Percentiles rank a stretch among this genome's conserved stretches.
These are phyloP conservation scores for Penicilliopsis zonata DNA, from an alignment of 495 filamentous ascomycete genomes.

Conservation along the genomic window DNA sequence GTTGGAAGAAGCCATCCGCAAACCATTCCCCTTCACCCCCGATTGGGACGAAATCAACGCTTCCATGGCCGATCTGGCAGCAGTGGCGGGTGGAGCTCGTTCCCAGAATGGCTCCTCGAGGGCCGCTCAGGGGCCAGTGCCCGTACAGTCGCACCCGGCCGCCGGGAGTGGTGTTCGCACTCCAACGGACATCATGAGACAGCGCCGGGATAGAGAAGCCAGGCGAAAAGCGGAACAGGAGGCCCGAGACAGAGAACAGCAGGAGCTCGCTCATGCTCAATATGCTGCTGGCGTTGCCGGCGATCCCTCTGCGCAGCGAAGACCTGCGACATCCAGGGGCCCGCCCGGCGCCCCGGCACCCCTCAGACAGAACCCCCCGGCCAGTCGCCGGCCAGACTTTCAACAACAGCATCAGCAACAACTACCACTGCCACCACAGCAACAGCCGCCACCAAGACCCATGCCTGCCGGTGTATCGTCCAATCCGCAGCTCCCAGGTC, in stretches of 20 bases:
- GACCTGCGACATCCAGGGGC: constrained; percentile 15
- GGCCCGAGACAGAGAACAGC: constrained; percentile 30
- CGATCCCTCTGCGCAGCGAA: constrained; percentile 32
- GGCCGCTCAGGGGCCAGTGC: constrained; percentile 32
- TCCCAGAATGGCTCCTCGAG: constrained; percentile 36
- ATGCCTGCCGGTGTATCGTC: constrained; percentile 6
- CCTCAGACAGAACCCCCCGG: constrained; percentile 5
- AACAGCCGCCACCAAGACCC: constrained; percentile 8
- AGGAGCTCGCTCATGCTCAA: constrained; percentile 13
- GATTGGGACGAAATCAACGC: constrained; percentile 86
- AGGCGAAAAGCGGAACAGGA: constrained; percentile 49
- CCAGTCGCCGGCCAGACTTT: constrained; percentile 8
- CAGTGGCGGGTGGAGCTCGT: constrained; percentile 32
- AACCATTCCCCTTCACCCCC: constrained; percentile 71
- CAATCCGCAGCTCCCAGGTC: constrained; percentile 18
- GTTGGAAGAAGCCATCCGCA: constrained; percentile 80
- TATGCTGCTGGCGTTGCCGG: constrained; percentile 49
- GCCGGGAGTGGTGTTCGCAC: constrained; percentile 38
- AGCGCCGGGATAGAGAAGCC: constrained; percentile 56
- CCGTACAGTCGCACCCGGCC: constrained; percentile 29
- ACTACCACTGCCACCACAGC: too few relatives aligned
- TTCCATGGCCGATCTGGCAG: constrained; percentile 77
- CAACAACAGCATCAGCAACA: too few relatives aligned
- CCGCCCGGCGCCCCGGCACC: constrained; percentile 4
- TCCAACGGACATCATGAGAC: constrained; percentile 66